phyloP scores from a whole-genome alignment of 192 early-diverging fungal species.

The Entomortierella lignicola region DNA sequence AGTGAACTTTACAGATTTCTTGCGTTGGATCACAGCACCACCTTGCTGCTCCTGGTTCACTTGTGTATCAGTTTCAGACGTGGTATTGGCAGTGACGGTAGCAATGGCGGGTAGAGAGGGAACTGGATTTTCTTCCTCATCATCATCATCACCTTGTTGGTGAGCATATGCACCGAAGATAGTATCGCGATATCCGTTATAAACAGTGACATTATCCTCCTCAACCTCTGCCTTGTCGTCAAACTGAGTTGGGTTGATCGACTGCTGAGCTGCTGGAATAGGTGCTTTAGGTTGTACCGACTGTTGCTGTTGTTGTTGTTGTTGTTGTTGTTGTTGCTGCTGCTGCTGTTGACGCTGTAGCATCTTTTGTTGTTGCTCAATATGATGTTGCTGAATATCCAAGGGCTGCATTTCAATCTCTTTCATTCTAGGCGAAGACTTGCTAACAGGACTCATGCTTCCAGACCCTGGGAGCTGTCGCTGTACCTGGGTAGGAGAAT shows the following conservation, averaged over 20 bases:
- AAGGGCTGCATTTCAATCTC: slow-evolving; percentile 42
- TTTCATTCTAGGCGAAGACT: slow-evolving; percentile 18
- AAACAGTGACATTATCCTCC: slow-evolving; percentile 22
- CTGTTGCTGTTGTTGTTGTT: neutral
- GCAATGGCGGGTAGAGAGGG: slow-evolving; percentile 3
- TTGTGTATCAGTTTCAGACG: neutral
- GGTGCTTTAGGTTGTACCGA: neutral
- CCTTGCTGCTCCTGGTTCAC: neutral
- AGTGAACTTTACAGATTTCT: slow-evolving; percentile 53
- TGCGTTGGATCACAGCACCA: slow-evolving; percentile 23
- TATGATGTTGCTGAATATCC: slow-evolving; percentile 45
- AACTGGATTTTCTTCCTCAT: slow-evolving; percentile 20
- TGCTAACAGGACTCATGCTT: slow-evolving; percentile 4
- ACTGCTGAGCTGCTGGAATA: slow-evolving; percentile 34
- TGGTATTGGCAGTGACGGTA: neutral
- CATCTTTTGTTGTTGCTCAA: slow-evolving; percentile 37
- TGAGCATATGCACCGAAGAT: slow-evolving; percentile 50
- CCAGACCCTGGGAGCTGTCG: slow-evolving; percentile 9
- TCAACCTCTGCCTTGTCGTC: slow-evolving; percentile 47
- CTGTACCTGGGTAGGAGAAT: slow-evolving; percentile 18
- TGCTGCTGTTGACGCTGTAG: slow-evolving; percentile 38
- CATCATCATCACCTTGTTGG: slow-evolving; percentile 23
- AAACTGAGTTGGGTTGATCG: slow-evolving; percentile 39
- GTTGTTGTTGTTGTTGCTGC: slow-evolving; percentile 14
- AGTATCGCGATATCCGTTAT: slow-evolving; percentile 51